Evolutionary conservation across 192 early-diverging fungal genomes (phyloP), one percentile per base, ranked within the genome.

Genomic region (Rhizophagus prolifer): DNA sequence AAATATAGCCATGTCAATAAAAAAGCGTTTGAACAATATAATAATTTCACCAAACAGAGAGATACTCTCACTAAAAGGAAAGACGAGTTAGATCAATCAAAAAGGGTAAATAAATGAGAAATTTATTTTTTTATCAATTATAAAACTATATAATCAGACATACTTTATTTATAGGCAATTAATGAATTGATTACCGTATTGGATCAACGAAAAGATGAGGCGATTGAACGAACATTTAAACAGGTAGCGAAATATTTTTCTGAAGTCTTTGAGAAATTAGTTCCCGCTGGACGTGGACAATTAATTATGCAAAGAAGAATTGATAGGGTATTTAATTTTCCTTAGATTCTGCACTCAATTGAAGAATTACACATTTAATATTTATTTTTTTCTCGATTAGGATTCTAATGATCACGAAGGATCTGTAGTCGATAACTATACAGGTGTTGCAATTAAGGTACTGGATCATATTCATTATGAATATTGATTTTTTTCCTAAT

Each of bases 11-110:
- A 97, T 76, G 95, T 99, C 74, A 99, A 99, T 88, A 99, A 97
- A 80, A 97, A 97, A 83, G 97, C 97, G 0, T 95, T 96, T 84
- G 97, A 99, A 86, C 97, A 99, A 85, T 98, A 94, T 79, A 89
- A 83, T 78, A 95, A 94, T 78, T 99, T 98, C 81, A 95, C 94
- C 3, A 91, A 93, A 75, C 96, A 98, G 78, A 88, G 92, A 16
- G 95, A 96, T 65, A 81, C 88, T 47, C 90, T 99, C 38, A 86
- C 88, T 44, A 84, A 92, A 76, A 87, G 96, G 62, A 97, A 95
- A 79, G 85, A 86, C 25, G 97, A 99, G 83, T 83, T 98, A 61
- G 95, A 98, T 82, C 88, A 89, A 66, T 94, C 96, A 28, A 87
- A 89, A 9, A 82, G 82, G 75, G 89, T 91, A 75, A 34, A 41